Conservation (phyloP, 2,329 filamentous ascomycete species). For the Ophiocordyceps australis region DNA sequence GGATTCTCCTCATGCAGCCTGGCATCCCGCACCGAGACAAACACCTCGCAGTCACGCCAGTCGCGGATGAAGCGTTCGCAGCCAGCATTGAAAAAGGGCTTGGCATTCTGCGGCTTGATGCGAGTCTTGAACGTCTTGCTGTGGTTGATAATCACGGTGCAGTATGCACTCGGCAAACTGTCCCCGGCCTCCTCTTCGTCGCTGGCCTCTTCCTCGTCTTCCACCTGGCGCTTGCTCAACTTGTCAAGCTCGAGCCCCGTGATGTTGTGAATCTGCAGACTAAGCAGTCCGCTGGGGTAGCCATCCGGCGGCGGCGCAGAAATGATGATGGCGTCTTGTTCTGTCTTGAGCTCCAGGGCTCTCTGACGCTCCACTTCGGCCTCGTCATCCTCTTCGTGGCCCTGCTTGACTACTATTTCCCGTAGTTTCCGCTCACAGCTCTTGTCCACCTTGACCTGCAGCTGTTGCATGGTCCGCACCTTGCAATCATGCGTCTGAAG, state of each 20-base stretch:
- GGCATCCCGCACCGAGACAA: conserved; percentile 48
- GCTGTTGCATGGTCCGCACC: conserved; percentile 35
- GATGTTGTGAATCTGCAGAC: conserved; percentile 56
- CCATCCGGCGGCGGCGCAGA: conserved; percentile 44
- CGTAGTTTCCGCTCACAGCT: conserved; percentile 43
- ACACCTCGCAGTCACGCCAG: conserved; percentile 48
- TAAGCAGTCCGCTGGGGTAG: conserved; percentile 48
- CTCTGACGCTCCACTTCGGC: conserved; percentile 51
- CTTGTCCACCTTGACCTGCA: conserved; percentile 36
- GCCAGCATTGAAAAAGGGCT: conserved; percentile 64
- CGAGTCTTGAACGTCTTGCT: conserved; percentile 50
- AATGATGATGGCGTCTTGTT: conserved; percentile 46
- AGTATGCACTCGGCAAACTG: conserved; percentile 51
- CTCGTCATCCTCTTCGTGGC: conserved; percentile 30
- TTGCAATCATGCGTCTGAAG: conserved; percentile 40
- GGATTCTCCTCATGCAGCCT: conserved; percentile 53
- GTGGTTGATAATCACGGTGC: conserved; percentile 57
- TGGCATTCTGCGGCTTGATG: conserved; percentile 61
- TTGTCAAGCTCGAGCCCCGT: conserved; percentile 45
- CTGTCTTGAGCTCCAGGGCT: conserved; percentile 42
- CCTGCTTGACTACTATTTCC: conserved; percentile 32
- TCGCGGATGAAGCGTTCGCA: conserved; percentile 56
- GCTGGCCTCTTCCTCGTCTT: conserved; percentile 23
- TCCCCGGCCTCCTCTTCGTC: conserved; percentile 44
- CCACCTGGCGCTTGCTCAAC: conserved; percentile 35